Evolutionary conservation across 768 basidiomycete genomes (phyloP).

Genomic region (Mrakia gelida): DNA sequence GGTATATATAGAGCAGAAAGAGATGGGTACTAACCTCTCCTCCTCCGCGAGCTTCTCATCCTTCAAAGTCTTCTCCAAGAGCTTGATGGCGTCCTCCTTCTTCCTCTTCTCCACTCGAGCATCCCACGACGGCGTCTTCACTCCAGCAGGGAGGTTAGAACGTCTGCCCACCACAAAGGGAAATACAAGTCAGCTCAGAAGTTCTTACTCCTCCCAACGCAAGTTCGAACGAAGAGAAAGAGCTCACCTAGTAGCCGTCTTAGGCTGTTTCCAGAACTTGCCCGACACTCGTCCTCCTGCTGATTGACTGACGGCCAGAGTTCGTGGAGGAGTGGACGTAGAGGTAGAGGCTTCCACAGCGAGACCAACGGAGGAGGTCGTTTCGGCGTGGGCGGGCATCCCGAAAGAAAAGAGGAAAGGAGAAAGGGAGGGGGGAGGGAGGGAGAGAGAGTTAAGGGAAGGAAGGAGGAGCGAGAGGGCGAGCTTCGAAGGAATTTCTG

Average conservation of each 20-base stretch:
- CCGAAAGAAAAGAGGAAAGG: background rate
- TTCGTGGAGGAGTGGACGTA: conserved; percentile 1
- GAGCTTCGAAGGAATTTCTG: no score
- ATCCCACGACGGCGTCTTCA: conserved; percentile 31
- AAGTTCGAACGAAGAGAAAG: no score
- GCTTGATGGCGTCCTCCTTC: conserved; percentile 32
- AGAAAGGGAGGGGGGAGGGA: background rate
- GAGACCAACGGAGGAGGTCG: conserved; percentile 1
- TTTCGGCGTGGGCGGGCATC: conserved; percentile 18
- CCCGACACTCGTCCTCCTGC: conserved; percentile 27
- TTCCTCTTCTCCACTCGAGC: conserved; percentile 18
- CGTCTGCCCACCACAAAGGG: conserved; percentile 7
- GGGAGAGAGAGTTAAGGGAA: background rate
- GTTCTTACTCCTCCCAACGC: background rate
- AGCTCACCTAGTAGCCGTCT: conserved; percentile 27
- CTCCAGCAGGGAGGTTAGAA: conserved; percentile 25
- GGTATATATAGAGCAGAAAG: no score
- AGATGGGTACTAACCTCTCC: conserved; percentile 25
- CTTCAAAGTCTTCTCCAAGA: conserved; percentile 27
- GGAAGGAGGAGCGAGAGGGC: no score
- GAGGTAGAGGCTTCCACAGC: conserved; percentile 10
- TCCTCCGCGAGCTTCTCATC: conserved; percentile 28
- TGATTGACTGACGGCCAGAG: conserved; percentile 6
- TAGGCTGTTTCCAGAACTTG: conserved; percentile 33
- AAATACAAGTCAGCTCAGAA: background rate